Evolutionary conservation across 2,329 filamentous ascomycete genomes (phyloP), one percentile per base, ranked within the genome.

Genomic region (Boeremia exigua): DNA sequence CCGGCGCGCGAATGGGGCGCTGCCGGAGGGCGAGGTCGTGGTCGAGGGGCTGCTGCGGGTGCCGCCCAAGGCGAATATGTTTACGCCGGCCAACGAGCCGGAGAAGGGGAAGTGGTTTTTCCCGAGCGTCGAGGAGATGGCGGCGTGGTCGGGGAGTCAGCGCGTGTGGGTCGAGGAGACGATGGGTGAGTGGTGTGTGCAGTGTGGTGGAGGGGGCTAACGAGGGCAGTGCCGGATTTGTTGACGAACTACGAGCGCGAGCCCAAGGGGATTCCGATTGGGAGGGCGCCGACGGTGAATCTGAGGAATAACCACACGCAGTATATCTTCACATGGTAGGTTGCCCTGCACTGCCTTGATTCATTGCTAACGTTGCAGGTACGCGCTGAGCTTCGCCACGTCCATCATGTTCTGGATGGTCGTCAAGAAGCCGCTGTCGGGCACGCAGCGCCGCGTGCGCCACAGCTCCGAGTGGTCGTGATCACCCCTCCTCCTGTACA

Each of bases 301-400:
- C 80, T 99, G 71, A 86, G 92, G 74, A 99, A 99, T 75, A 98
- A 96, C 78, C 95, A 99, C 77, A 88, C 91, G 61, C 95, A 98
- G 81, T 99, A 99, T 77, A 99, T 99, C 66, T 95, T 97, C 76
- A 99, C 95, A 64, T 99, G 95, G 95, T 98, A 86, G 71, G 87
- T 1, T 39, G 33, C 51, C 32, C 34, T 36, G 17, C 30, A 33
- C 23, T 7, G 19, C 15, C 2, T 8, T 6, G 23, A 34, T 2
- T 9, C 43, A 19, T n/a, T 32, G 51, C 66, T 72, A 51, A 73
- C 38, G 7, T 10, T 14, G 27, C 64, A 96, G 92, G 92, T 97
- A 96, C 72, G 91, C 90, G 60, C 84, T 96, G 61, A 89, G 87
- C 54, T 76, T 89, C 36, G 93, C 93, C 54, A 99, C 95, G 34